Evolutionary conservation across 164 flowering plant species (phyloP).

Genomic region (Cinnamomum chago): DNA sequence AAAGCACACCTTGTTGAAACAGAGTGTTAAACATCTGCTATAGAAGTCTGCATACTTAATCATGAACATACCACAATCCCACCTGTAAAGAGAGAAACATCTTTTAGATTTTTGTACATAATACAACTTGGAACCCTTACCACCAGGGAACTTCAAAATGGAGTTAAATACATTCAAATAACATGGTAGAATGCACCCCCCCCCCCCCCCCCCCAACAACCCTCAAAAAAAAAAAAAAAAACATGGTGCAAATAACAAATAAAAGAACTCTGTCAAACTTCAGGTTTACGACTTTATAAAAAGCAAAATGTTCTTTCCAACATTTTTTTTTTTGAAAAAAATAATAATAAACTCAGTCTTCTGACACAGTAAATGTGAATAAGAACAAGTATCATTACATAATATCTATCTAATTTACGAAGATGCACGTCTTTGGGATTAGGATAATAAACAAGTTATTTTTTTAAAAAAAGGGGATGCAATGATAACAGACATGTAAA

Average conservation of each 20-base stretch:
- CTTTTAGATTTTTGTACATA: too few relatives aligned
- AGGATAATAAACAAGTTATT: too few relatives aligned
- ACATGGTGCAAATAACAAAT: too few relatives aligned
- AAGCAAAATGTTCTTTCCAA: too few relatives aligned
- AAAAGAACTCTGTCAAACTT: neutral
- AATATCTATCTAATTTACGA: neutral
- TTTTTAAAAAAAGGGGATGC: neutral
- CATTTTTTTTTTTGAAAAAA: too few relatives aligned
- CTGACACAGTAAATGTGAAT: neutral
- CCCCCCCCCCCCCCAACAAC: too few relatives aligned
- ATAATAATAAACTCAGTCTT: neutral
- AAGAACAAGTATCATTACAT: neutral
- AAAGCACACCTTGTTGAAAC: constrained; percentile 65
- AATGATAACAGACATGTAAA: too few relatives aligned
- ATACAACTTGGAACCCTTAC: neutral
- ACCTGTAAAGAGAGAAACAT: constrained; percentile 36
- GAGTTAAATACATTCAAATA: neutral
- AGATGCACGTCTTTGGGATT: neutral
- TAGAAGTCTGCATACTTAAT: constrained; percentile 92
- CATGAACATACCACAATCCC: constrained; percentile 97
- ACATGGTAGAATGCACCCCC: too few relatives aligned
- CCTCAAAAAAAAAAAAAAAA: too few relatives aligned
- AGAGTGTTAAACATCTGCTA: constrained; percentile 77
- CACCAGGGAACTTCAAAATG: neutral
- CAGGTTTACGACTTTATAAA: too few relatives aligned